phyloP scores from a whole-genome alignment of 805 yeast genomes.

The Suhomyces prunicola region DNA sequence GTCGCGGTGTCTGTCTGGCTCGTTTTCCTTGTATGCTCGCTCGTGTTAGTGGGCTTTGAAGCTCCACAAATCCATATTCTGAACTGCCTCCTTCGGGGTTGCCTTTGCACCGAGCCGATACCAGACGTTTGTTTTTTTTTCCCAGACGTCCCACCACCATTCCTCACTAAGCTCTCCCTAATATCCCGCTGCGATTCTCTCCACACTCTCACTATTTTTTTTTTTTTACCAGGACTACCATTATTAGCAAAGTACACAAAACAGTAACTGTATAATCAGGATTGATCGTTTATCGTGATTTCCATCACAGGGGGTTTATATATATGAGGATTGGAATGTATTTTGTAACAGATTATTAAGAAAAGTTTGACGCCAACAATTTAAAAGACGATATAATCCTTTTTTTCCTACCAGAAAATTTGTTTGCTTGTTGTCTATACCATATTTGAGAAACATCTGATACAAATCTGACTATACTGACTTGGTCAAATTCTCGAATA shows the following conservation, averaged over 20 bases:
- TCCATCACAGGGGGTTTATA: background rate
- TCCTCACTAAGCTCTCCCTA: background rate
- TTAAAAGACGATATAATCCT: background rate
- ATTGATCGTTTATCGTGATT: slow-evolving; percentile 8
- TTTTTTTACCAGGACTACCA: slow-evolving; percentile 1
- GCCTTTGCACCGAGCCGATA: background rate
- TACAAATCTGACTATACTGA: background rate
- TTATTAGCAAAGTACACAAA: slow-evolving; percentile 8
- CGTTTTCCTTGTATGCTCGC: background rate
- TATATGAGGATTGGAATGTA: background rate
- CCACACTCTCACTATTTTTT: background rate
- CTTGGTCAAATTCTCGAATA: background rate
- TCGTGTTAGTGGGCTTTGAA: background rate
- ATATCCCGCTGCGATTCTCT: background rate
- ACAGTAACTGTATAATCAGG: slow-evolving; percentile 7
- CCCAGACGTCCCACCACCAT: background rate
- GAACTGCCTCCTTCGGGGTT: background rate
- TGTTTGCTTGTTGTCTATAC: background rate
- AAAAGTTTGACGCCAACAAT: background rate
- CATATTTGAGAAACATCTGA: background rate
- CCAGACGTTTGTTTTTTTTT: background rate
- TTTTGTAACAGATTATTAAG: slow-evolving; percentile 1
- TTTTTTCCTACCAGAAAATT: background rate
- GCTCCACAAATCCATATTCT: background rate
- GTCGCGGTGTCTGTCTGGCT: background rate